Evolutionary conservation across 768 basidiomycete species (phyloP), one percentile per base, ranked within the genome.

Genomic region (Gymnopilus dilepis): DNA sequence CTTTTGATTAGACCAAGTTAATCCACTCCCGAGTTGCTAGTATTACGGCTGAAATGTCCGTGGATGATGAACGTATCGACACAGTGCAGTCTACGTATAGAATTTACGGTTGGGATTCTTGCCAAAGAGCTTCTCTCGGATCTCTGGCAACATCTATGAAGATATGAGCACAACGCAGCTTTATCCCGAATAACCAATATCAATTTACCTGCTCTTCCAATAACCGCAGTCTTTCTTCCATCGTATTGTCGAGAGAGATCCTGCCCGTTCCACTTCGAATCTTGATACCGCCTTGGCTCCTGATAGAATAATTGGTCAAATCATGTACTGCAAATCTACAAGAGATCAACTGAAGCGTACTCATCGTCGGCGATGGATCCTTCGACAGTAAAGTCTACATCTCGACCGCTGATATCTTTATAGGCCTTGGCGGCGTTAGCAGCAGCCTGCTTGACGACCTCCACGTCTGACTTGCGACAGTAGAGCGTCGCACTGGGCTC

Each of bases 191-290:
- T 50, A 31, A 40, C 26, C 5, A 7, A 26, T 22, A 60, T 13
- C 31, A n/a, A 76, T 88, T 64, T 64, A 94, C 95, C 77, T 91
- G 84, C 71, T 97, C 94, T 77, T 98, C 95, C 40, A 99, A 78
- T 65, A 99, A 74, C 65, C 88, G 83, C 70, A 99, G 76, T 48
- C 97, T 84, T 74, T 98, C 95, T 67, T 97, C 96, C 53, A 99
- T 80, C 2, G 96, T 95, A 72, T 99, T 99, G 76, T 99, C 92
- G 22, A 99, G 83, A 21, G 87, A 90, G 73, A 98, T 98, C 54
- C 94, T 86, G 33, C 84, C 82, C 9, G 82, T 82, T 21, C 89
- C 90, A 55, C 85, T 91, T 13, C 84, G 70, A 17, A 98, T 84
- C 69, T 88, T 88, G 48, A 97, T 78, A 13, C 97, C 97, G 13